Evolutionary conservation across 805 yeast genomes (phyloP), one percentile per base, ranked within the genome.

Genomic region (Saturnispora halmiae): DNA sequence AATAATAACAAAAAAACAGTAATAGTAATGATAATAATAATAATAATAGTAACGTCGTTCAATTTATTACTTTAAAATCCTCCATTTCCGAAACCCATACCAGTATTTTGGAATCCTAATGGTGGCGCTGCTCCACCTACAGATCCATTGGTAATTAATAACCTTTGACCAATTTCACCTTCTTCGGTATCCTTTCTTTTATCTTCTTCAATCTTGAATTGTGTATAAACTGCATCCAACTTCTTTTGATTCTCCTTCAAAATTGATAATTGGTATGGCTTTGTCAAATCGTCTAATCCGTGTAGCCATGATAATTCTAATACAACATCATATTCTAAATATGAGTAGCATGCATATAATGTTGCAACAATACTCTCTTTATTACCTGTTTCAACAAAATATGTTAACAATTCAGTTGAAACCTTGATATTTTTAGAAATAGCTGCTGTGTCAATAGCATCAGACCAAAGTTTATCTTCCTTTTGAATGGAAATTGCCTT

Each of bases 311-410:
- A 72, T 50, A 87, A 66, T 62, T 92, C 98, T 51, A 82, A 64
- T 16, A 90, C 95, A 54, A 79, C 79, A 56, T 92, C 98, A 50
- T 76, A 77, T 40, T 76, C 75, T 50, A 92, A 69, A 55, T 80
- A 67, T 39, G 81, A 83, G 61, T 92, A 92, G 55, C 94, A 84
- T 5, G 85, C 68, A 66, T 81, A 92, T 56, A 92, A 71, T 46
- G 88, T 75, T 5, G 95, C 96, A 54, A 87, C 82, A 58, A 86
- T 83, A 54, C 95, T 84, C 68, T 92, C 98, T 63, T 81, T 86
- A 67, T 92, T 92, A 51, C 95, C 97, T 30, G 94, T 85, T 54
- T 90, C 96, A 45, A 92, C 96, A 61, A 92, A 92, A 67, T 90
- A 92, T 40, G 81, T 73, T 60, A 92, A 67, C 49, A 85, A 68